Base-by-base conservation (phyloP, 108 stramenopile species). In the Stephanodiscus minutulus region DNA sequence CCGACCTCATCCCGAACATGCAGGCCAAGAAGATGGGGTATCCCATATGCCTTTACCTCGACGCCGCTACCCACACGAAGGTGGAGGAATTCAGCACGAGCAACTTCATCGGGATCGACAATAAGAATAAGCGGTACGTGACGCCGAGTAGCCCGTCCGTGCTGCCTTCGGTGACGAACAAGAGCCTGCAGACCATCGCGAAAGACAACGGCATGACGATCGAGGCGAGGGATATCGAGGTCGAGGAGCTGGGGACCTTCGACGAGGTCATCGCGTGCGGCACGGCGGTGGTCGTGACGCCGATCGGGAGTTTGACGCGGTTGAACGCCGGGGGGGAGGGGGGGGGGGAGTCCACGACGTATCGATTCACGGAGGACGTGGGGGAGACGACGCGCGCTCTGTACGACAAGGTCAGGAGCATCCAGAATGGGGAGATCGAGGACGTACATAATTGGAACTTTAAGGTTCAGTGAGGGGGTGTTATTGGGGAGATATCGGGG, bases 61-160 rank as follows among this genome's bases (percentile, higher is more conserved):
- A 99, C 87, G 93, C 98, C 28, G 84, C 87, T 53, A 96, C 96
- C 22, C 95, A 95, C 72, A 85, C 85, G 28, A 74, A 62, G 41
- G 77, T 99, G 18, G 98, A 99, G 84, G 98, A 99, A 77, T 99
- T 99, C 81, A 93, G 91, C 70, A 99, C 98, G 17, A 96, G 95
- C 39, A 99, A 99, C 82, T 99, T 99, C 83, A 90, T 98, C 18
- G 98, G 94, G 29, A 96, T 99, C 64, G 83, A 93, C 66, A 86
- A 85, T 49, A 75, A 76, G 48, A 83, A 87, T 41, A 86, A 88
- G 35, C 82, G 75, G 35, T 98, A 88, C 72, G 95, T 98, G 15
- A 99, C 97, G 17, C 98, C 98, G 29, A 82, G 83, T 27, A 95
- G 93, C 44, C 77, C 84, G 28, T 92, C 96, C 28, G 96, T 99